A percentile compares a stretch with the other conserved stretches of the same genome.
phyloP scores from a whole-genome alignment of 164 flowering plant genomes.

The Umbellularia californica region DNA sequence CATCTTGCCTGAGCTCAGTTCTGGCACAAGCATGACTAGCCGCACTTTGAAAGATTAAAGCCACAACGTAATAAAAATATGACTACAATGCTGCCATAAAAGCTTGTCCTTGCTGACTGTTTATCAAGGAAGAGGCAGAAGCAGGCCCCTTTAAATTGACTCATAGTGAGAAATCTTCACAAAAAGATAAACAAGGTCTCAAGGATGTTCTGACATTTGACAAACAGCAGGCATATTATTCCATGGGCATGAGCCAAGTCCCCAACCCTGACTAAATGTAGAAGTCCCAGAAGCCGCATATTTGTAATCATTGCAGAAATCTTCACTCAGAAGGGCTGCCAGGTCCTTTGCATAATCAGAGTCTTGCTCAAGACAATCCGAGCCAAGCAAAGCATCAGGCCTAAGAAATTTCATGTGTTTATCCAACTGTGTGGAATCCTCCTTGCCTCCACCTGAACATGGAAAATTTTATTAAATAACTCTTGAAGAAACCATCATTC shows the following conservation, averaged over 20 bases:
- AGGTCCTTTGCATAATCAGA: slow-evolving; percentile 33
- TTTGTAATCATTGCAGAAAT: slow-evolving; percentile 35
- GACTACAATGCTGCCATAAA: background rate
- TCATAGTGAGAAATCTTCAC: background rate
- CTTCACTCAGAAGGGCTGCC: slow-evolving; percentile 43
- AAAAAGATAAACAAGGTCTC: background rate
- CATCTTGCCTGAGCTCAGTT: background rate
- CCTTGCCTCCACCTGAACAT: slow-evolving; percentile 15
- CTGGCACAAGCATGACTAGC: background rate
- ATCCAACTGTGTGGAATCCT: slow-evolving; percentile 9
- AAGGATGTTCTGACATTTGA: slow-evolving; percentile 42
- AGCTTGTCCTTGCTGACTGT: background rate
- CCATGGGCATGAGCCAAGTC: slow-evolving; percentile 33
- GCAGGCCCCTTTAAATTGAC: background rate
- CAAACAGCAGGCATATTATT: slow-evolving; percentile 53
- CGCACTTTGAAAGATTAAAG: background rate
- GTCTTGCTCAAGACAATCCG: slow-evolving; percentile 42
- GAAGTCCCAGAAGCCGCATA: slow-evolving; percentile 22
- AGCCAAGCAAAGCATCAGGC: slow-evolving; percentile 53
- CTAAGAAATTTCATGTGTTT: slow-evolving; percentile 7
- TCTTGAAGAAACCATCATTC: too few relatives aligned
- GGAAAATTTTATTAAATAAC: too few relatives aligned
- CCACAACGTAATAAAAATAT: background rate
- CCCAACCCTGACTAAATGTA: slow-evolving; percentile 32
- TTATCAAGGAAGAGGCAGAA: background rate